Evolutionary conservation across 345 rosid genomes (phyloP).

Genomic region (Hibiscus tridactylites): DNA sequence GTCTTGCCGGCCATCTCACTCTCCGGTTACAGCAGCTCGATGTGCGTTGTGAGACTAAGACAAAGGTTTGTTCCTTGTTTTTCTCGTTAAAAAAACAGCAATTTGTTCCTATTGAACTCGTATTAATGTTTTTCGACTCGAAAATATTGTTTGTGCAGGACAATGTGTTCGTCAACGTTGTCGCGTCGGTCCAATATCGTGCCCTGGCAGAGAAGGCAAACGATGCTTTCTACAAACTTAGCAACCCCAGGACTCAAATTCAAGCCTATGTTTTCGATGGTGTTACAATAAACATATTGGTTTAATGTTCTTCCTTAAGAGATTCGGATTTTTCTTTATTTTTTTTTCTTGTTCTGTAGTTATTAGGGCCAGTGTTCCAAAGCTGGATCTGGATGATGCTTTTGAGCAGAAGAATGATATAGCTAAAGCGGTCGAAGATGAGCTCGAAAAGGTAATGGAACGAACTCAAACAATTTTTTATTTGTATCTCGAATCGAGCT

Average conservation of each 20-base stretch:
- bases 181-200: not conserved
- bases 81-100: too few relatives aligned
- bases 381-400: slow-evolving; percentile 37
- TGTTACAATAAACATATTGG: not conserved
- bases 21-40: slow-evolving; percentile 54
- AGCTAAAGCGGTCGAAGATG: slow-evolving; percentile 44
- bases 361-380: slow-evolving; percentile 46
- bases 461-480: not conserved
- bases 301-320: not conserved
- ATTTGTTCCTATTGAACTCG: too few relatives aligned
- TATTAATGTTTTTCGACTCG: not conserved
- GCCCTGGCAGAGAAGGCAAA: not conserved
- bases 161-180: not conserved
- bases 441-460: slow-evolving; percentile 37
- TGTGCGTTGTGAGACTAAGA: slow-evolving; percentile 62
- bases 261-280: not conserved
- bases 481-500: not conserved
- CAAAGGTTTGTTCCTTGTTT: slow-evolving; percentile 33
- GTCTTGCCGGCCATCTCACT: slow-evolving; percentile 46
- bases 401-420: slow-evolving; percentile 51
- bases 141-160: slow-evolving; percentile 18
- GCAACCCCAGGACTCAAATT: not conserved
- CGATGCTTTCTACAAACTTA: not conserved
- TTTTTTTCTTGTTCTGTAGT: not conserved
- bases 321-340: not conserved